A percentile compares a stretch with the other conserved stretches of the same genome.
Conservation (phyloP, 2,329 filamentous ascomycete species). For the Exophiala aquamarina region DNA sequence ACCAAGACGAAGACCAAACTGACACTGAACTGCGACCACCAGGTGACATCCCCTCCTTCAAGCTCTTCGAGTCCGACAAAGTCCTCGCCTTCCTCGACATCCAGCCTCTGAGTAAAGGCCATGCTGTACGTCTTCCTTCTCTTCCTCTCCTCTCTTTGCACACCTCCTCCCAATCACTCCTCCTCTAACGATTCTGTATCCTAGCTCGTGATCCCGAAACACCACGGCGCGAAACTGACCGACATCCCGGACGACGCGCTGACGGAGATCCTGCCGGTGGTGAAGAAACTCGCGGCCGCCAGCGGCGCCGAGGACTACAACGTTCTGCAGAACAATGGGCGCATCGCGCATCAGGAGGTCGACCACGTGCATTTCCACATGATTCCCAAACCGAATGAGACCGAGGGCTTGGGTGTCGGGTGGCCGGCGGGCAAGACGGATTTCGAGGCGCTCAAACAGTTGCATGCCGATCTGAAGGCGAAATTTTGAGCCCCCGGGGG, state of each 20-base stretch:
- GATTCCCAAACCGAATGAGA: slow-evolving; percentile 90
- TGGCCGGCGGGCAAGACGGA: slow-evolving; percentile 78
- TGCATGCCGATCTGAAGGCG: slow-evolving; percentile 80
- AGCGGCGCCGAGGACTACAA: slow-evolving; percentile 82
- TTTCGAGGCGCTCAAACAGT: slow-evolving; percentile 78
- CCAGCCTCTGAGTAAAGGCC: slow-evolving; percentile 80
- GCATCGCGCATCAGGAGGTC: slow-evolving; percentile 86
- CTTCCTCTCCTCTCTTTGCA: slow-evolving; percentile 12
- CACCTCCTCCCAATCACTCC: background rate
- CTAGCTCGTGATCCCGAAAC: slow-evolving; percentile 93
- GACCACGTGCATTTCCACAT: slow-evolving; percentile 96
- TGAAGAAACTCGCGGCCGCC: slow-evolving; percentile 81
- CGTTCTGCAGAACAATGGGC: slow-evolving; percentile 93
- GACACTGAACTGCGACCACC: no score
- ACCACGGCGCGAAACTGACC: slow-evolving; percentile 84
- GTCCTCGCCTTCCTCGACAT: slow-evolving; percentile 96
- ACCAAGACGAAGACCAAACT: no score
- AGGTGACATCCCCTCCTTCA: slow-evolving; percentile 96
- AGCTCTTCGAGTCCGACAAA: slow-evolving; percentile 93
- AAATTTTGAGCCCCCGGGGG: slow-evolving; percentile 66
- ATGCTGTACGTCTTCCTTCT: slow-evolving; percentile 64
- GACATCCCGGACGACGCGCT: slow-evolving; percentile 92
- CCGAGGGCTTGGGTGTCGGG: slow-evolving; percentile 73
- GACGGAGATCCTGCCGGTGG: slow-evolving; percentile 76
- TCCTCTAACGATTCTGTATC: background rate